Conservation (phyloP, 2,329 filamentous ascomycete genomes). For the Cephalotrichum gorgonifer region DNA sequence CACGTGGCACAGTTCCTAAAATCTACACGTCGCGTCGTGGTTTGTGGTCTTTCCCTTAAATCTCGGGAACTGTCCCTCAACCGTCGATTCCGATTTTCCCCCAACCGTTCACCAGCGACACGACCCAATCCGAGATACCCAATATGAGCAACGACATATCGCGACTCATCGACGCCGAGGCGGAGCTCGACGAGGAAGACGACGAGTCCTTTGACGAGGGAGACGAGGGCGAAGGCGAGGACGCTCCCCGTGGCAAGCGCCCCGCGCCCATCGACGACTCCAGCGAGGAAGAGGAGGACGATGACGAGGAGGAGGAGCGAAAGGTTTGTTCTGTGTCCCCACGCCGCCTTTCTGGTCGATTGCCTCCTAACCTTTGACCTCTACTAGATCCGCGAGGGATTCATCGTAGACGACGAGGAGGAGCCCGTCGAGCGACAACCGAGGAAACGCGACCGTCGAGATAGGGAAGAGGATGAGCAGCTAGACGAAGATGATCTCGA, state of each 20-base stretch:
- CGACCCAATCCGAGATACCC: slow-evolving; percentile 10
- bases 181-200: slow-evolving; percentile 78
- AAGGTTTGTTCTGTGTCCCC: slow-evolving; percentile 38
- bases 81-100: neutral
- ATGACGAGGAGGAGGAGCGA: slow-evolving; percentile 80
- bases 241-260: slow-evolving; percentile 30
- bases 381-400: slow-evolving; percentile 74
- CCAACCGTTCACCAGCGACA: neutral
- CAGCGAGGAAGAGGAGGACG: slow-evolving; percentile 85
- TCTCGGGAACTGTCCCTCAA: neutral
- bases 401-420: slow-evolving; percentile 81
- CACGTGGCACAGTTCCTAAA: neutral
- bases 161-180: slow-evolving; percentile 75
- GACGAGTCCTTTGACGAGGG: slow-evolving; percentile 63
- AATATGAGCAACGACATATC: slow-evolving; percentile 56
- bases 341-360: neutral
- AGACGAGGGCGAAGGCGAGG: slow-evolving; percentile 34
- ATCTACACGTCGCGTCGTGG: no score
- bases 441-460: slow-evolving; percentile 64
- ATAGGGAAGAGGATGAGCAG: slow-evolving; percentile 76
- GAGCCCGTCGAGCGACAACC: slow-evolving; percentile 48
- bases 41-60: no score
- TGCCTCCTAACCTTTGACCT: no score
- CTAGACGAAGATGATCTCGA: slow-evolving; percentile 95
- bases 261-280: slow-evolving; percentile 59